These are phyloP conservation scores for Psilocybe azurescens DNA, from an alignment of 768 basidiomycete species.

Conservation along the genomic window DNA sequence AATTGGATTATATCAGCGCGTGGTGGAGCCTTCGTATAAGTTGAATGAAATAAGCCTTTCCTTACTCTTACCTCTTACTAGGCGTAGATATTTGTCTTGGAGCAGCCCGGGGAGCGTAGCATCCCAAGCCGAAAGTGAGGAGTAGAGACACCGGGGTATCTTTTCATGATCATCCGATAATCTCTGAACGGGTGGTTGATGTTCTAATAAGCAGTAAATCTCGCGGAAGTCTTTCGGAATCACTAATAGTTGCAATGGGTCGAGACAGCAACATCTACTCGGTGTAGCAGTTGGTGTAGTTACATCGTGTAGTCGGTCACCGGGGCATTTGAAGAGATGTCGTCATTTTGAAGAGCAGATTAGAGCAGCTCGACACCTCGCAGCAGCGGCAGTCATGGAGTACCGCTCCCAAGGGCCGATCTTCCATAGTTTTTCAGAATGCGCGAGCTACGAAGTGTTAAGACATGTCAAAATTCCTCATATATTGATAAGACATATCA, in stretches of 20 bases:
- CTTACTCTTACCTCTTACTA: neutral
- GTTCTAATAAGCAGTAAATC: neutral
- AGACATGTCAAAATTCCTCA: neutral
- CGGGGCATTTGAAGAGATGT: neutral
- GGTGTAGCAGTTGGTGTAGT: neutral
- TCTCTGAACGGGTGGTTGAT: neutral
- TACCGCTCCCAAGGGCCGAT: neutral
- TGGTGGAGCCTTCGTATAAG: neutral
- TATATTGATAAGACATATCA: neutral
- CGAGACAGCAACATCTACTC: neutral
- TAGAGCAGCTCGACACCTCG: neutral
- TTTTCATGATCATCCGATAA: neutral
- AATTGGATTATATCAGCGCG: neutral
- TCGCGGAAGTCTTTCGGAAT: neutral
- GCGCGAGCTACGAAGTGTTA: too few species aligned
- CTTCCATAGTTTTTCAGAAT: neutral
- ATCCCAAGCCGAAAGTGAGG: neutral
- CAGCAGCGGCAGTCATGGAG: neutral
- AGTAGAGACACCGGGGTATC: neutral
- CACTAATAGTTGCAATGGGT: neutral
- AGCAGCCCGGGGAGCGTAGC: neutral
- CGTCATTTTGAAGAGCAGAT: neutral
- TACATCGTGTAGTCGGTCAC: neutral
- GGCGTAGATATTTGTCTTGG: neutral
- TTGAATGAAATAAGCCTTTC: neutral